Evolutionary conservation across 345 rosid species (phyloP).

Genomic region (Odontarrhena argentea): DNA sequence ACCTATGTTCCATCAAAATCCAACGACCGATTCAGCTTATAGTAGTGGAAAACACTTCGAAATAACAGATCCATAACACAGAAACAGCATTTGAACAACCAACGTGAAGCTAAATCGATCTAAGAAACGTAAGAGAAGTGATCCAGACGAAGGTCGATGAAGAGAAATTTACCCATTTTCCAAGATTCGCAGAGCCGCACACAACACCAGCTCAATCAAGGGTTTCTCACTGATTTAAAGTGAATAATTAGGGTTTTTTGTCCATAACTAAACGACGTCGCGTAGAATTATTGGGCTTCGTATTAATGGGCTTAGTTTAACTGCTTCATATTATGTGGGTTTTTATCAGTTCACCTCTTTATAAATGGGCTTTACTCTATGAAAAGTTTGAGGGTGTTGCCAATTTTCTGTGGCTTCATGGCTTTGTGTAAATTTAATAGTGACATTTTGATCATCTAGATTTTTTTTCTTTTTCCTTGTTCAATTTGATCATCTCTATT

Average conservation of each 20-base stretch:
- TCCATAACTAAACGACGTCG: not conserved
- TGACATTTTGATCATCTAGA: no score
- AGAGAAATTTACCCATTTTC: slow-evolving; percentile 34
- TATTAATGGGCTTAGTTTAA: no score
- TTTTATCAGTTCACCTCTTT: no score
- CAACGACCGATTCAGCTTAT: slow-evolving; percentile 3
- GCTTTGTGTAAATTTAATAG: no score
- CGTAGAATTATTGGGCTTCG: no score
- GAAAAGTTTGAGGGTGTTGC: no score
- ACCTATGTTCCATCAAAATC: slow-evolving; percentile 49
- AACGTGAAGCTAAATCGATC: not conserved
- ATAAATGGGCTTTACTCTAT: no score
- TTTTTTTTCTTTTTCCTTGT: no score
- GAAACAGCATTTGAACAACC: not conserved
- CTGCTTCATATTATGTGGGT: no score
- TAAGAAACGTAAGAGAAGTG: not conserved
- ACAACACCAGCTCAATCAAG: not conserved
- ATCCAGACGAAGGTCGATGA: slow-evolving; percentile 19
- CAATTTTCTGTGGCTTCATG: no score
- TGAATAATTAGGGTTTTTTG: slow-evolving; percentile 18
- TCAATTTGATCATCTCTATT: no score
- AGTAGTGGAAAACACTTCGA: not conserved
- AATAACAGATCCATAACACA: slow-evolving; percentile 21
- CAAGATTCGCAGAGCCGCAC: slow-evolving; percentile 39
- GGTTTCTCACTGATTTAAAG: slow-evolving; percentile 19